Evolutionary conservation across 2,329 filamentous ascomycete genomes (phyloP).

Genomic region (Onygenales sp.): DNA sequence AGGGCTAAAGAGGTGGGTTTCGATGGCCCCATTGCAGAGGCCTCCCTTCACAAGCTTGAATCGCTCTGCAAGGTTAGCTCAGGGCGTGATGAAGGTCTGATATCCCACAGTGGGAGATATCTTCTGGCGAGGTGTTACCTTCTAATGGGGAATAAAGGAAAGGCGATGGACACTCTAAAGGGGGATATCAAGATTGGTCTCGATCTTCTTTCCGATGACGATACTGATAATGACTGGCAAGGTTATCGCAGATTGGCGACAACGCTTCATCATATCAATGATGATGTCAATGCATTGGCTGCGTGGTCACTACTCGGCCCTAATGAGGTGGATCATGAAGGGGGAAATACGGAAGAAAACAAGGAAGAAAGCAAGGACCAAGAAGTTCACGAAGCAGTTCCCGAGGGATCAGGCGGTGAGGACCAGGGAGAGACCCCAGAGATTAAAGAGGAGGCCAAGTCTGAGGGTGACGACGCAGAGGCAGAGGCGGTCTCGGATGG

Average conservation of each 20-base stretch:
- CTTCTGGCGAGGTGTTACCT: conserved; percentile 10
- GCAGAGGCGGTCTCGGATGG: neutral
- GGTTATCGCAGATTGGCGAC: conserved; percentile 16
- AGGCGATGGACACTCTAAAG: conserved; percentile 14
- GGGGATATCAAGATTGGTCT: conserved; percentile 17
- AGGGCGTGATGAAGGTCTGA: neutral
- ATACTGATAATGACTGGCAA: conserved; percentile 18
- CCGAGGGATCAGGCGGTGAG: neutral
- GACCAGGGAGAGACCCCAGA: neutral
- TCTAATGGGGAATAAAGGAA: conserved; percentile 11
- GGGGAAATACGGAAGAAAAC: neutral
- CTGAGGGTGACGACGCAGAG: neutral
- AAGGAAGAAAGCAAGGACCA: neutral
- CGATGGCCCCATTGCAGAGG: conserved; percentile 1
- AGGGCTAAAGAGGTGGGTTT: conserved; percentile 8
- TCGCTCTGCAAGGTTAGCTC: conserved; percentile 1
- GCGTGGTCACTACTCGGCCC: conserved; percentile 20
- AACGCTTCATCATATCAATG: conserved; percentile 15
- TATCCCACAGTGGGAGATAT: conserved; percentile 3
- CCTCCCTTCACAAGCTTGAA: conserved; percentile 7
- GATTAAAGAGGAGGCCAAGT: neutral
- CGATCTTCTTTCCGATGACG: conserved; percentile 20
- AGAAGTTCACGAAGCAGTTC: neutral
- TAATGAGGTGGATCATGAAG: neutral
- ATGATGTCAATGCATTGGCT: conserved; percentile 18